Evolutionary conservation across 345 rosid species (phyloP), one percentile per base, ranked within the genome.

Genomic region (Iberis pinnata): DNA sequence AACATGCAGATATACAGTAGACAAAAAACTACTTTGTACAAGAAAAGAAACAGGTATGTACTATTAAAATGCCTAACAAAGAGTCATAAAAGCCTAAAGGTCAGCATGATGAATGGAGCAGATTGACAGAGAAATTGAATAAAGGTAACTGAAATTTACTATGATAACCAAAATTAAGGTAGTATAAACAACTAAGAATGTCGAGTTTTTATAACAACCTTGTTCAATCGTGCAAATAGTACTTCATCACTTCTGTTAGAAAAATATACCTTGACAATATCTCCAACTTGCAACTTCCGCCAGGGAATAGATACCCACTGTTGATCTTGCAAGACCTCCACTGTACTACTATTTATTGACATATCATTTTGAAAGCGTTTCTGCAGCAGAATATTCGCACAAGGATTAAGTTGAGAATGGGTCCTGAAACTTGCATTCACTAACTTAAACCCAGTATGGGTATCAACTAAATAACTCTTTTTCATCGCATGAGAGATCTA

Each of bases 231-330:
- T n/a, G n/a, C 55, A 26, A 18, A 47, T 12, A 25, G 33, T 9
- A 50, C 55, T 38, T 18, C 18, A 45, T 39, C 41, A 19, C 33
- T n/a, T 16, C 45, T 27, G 6, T 20, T 9, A 47, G 56, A 47
- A 56, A 27, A 54, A 8, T 29, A 51, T 73, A 88, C 97, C 83
- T 71, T 79, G 57, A 89, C 53, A 70, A 89, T 70, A 47, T 89
- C 97, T 71, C 97, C 95, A 61, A 85, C 97, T 69, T 85, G 97
- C 73, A 89, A 63, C 79, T 65, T 85, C 69, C 80, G 80, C 97
- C 95, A 89, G 6, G 92, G 77, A 43, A 79, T 60, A 70, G 65
- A 41, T 65, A 46, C 78, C 97, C 97, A 89, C 65, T 51, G 76
- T 67, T 78, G 83, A 73, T 77, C 82, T 76, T 78, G 89, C 73